These are phyloP conservation scores for Monilinia polystroma DNA, from an alignment of 2,329 filamentous ascomycete genomes.

Conservation along the genomic window DNA sequence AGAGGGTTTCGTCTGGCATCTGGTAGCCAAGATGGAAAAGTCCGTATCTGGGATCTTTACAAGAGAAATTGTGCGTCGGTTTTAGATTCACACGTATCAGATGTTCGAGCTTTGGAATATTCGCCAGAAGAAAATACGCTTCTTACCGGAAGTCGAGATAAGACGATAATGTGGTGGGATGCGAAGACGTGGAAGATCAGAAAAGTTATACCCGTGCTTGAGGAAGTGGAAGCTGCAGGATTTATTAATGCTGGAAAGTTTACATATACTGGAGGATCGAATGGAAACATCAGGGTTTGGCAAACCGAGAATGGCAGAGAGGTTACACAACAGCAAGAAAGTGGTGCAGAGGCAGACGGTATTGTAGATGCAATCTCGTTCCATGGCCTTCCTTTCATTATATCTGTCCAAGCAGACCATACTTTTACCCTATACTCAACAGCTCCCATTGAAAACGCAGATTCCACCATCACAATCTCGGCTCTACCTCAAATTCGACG, in stretches of 20 bases:
- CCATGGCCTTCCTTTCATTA: slow-evolving; percentile 63
- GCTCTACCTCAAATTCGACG: slow-evolving; percentile 56
- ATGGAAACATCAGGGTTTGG: slow-evolving; percentile 82
- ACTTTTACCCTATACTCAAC: slow-evolving; percentile 74
- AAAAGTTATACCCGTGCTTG: slow-evolving; percentile 78
- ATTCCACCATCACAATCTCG: slow-evolving; percentile 40
- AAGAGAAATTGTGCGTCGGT: slow-evolving; percentile 76
- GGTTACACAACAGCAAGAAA: slow-evolving; percentile 69
- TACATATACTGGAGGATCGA: slow-evolving; percentile 82
- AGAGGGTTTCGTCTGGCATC: slow-evolving; percentile 78
- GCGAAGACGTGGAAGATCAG: slow-evolving; percentile 78
- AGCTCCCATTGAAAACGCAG: slow-evolving; percentile 43
- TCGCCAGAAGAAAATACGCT: slow-evolving; percentile 71
- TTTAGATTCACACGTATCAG: slow-evolving; percentile 89
- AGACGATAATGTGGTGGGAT: slow-evolving; percentile 93
- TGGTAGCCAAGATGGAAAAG: slow-evolving; percentile 89
- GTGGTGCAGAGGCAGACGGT: slow-evolving; percentile 59
- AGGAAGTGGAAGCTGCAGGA: slow-evolving; percentile 79
- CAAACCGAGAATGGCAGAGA: slow-evolving; percentile 74
- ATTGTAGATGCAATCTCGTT: slow-evolving; percentile 73
- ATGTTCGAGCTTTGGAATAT: slow-evolving; percentile 85
- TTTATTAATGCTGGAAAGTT: slow-evolving; percentile 71
- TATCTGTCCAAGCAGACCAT: slow-evolving; percentile 87
- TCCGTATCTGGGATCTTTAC: slow-evolving; percentile 88
- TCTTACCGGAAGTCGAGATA: slow-evolving; percentile 85